Evolutionary conservation across 345 rosid species (phyloP).

Genomic region (Viola odorata): DNA sequence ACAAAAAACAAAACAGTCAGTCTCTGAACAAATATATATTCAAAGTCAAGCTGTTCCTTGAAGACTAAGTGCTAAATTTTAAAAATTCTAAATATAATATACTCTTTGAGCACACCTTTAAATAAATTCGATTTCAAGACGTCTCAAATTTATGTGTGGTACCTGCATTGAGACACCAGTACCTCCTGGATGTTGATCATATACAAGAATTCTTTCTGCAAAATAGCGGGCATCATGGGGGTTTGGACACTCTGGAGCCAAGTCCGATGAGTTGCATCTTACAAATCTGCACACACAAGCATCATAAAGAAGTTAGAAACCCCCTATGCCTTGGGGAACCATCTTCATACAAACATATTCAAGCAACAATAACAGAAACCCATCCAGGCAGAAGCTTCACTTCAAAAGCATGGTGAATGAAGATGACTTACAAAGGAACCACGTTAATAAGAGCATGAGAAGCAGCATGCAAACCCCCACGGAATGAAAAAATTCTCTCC

Average conservation of each 20-base stretch:
- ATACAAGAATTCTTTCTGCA: slow-evolving; percentile 70
- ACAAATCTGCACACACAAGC: slow-evolving; percentile 40
- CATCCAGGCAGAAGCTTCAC: not conserved
- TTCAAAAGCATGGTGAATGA: slow-evolving; percentile 1
- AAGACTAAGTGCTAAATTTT: too few relatives aligned
- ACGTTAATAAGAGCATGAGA: slow-evolving; percentile 85
- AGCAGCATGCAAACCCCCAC: slow-evolving; percentile 86
- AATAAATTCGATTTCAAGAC: not conserved
- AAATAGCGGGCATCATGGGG: slow-evolving; percentile 50
- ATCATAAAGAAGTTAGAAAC: slow-evolving; percentile 16
- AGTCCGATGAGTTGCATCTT: slow-evolving; percentile 75
- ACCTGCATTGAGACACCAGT: slow-evolving; percentile 85
- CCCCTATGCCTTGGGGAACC: not conserved
- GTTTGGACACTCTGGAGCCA: slow-evolving; percentile 89
- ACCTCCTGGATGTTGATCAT: slow-evolving; percentile 91
- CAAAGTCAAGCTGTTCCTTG: too few relatives aligned
- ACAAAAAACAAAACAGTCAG: too few relatives aligned
- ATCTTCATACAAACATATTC: not conserved
- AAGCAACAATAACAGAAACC: slow-evolving; percentile 1
- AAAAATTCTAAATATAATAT: too few relatives aligned
- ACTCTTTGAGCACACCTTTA: too few relatives aligned
- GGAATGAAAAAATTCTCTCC: slow-evolving; percentile 34
- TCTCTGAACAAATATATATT: too few relatives aligned
- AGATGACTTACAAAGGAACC: slow-evolving; percentile 57
- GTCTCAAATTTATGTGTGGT: slow-evolving; percentile 9